Evolutionary conservation across 495 filamentous ascomycete genomes (phyloP).

Genomic region (Talaromyces liani): DNA sequence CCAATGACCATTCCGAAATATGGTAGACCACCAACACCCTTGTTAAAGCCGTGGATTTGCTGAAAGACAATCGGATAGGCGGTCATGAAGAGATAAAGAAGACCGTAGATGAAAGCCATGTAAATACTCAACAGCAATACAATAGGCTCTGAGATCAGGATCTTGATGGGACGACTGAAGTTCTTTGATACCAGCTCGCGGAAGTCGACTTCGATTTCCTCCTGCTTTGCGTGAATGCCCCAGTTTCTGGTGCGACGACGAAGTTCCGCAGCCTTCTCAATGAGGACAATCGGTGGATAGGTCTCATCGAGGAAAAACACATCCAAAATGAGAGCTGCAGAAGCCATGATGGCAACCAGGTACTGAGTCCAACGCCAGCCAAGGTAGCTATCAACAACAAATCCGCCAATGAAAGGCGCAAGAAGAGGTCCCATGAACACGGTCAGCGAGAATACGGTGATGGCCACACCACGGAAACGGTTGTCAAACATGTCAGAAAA

Average conservation of each 20-base stretch:
- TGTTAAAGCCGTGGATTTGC: slow-evolving; percentile 56
- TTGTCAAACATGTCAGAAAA: slow-evolving; percentile 88
- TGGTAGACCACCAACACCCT: slow-evolving; percentile 64
- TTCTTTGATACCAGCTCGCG: slow-evolving; percentile 74
- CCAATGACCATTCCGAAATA: slow-evolving; percentile 78
- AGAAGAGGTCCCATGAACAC: slow-evolving; percentile 78
- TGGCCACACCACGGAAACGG: slow-evolving; percentile 66
- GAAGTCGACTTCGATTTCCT: slow-evolving; percentile 85
- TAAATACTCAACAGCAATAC: slow-evolving; percentile 68
- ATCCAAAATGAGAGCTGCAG: slow-evolving; percentile 59
- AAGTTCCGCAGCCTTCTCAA: slow-evolving; percentile 68
- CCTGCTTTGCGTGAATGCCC: slow-evolving; percentile 91
- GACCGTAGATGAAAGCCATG: slow-evolving; percentile 75
- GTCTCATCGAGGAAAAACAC: slow-evolving; percentile 72
- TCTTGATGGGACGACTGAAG: slow-evolving; percentile 69
- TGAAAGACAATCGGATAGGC: slow-evolving; percentile 79
- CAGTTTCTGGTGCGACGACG: slow-evolving; percentile 80
- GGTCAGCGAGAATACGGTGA: slow-evolving; percentile 68
- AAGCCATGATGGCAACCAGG: slow-evolving; percentile 66
- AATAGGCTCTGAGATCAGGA: slow-evolving; percentile 77
- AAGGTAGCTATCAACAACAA: slow-evolving; percentile 61
- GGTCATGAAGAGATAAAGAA: slow-evolving; percentile 75
- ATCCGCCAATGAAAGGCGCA: slow-evolving; percentile 79
- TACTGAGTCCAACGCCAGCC: slow-evolving; percentile 90
- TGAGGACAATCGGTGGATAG: slow-evolving; percentile 74